Conservation (phyloP, 192 early-diverging fungal species). For the Backusella westeae region DNA sequence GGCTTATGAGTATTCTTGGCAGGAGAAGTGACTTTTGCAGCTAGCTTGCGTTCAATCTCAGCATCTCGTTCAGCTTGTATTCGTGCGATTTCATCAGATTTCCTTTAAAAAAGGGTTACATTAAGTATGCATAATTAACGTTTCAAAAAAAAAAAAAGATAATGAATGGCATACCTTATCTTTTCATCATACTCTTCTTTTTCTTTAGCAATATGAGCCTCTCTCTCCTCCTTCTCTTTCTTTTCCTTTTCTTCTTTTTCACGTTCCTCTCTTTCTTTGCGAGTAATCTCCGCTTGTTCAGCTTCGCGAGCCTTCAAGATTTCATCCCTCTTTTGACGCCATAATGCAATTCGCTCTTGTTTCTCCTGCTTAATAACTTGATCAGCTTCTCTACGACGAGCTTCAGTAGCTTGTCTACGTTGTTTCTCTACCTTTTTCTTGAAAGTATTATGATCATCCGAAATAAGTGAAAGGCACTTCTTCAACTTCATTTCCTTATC, state of each 20-base stretch:
- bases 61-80: conserved; percentile 46
- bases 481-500: conserved; percentile 74
- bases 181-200: conserved; percentile 37
- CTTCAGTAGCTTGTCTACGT: conserved; percentile 56
- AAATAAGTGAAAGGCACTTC: conserved; percentile 74
- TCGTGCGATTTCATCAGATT: conserved; percentile 48
- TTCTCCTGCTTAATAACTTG: conserved; percentile 72
- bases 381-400: conserved; percentile 52
- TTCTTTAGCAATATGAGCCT: conserved; percentile 43
- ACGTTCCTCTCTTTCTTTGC: conserved; percentile 38
- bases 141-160: too few relatives aligned
- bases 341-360: conserved; percentile 61
- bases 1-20: background rate
- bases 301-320: conserved; percentile 35
- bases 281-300: conserved; percentile 41
- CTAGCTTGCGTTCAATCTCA: conserved; percentile 42
- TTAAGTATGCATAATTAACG: background rate
- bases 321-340: conserved; percentile 50
- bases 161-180: background rate
- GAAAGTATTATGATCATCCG: conserved; percentile 70
- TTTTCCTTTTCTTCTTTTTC: conserved; percentile 23
- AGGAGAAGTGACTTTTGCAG: background rate
- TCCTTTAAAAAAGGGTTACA: conserved; percentile 10
- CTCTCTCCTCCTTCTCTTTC: conserved; percentile 47
- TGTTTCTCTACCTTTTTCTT: conserved; percentile 58